Base-by-base conservation (phyloP, 2,329 filamentous ascomycete genomes). In the Ophiostoma populinum region DNA sequence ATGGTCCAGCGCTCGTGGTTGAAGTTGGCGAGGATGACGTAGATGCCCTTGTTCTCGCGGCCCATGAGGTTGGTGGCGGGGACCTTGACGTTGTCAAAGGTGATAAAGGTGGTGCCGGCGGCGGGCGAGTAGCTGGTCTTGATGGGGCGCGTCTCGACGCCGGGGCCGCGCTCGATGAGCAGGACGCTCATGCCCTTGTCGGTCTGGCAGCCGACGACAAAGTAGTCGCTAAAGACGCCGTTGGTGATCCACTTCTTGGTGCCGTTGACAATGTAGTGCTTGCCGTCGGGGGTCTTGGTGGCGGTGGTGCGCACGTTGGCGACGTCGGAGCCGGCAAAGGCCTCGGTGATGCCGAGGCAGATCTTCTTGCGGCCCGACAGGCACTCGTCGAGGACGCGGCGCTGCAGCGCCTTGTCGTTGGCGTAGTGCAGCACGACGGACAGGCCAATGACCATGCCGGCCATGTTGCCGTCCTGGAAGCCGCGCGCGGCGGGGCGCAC, bases 401-500 rank as follows among this genome's bases (percentile, higher is more conserved):
- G 65, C 56, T 75, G 75, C 46, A 81, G 67, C 27, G 59, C 59
- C 37, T 70, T 61, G 47, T 87, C 67, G 34, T 67, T 70, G 53
- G 80, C 70, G 63, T 76, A 92, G 59, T 87, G 77, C 50, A 83
- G 66, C 17, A 92, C 70, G 9, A 80, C 81, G 1, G 82, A 81
- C 43, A 92, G 58, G 25, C 74, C 74, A 45, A 92, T 92, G 19
- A 75, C 75, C 79, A 92, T 83, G 35, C 83, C 82, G 2, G 80
- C 77, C 69, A 92, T 72, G 55, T 83, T 86, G 4, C 81, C 83
- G 51, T 92, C 83, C 53, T 82, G 75, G 57, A 90, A 92, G 1
- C 82, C 83, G 46, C 80, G 62, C 19, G 78, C 74, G 52, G 78
- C 81, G 6, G 70, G 61, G 21, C 83, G 66, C 2, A 67, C 63